Percentiles rank a stretch among this genome's conserved stretches.
These are phyloP conservation scores for Parasarocladium wereldwijsianum DNA, from an alignment of 2,329 filamentous ascomycete genomes.

Conservation along the genomic window DNA sequence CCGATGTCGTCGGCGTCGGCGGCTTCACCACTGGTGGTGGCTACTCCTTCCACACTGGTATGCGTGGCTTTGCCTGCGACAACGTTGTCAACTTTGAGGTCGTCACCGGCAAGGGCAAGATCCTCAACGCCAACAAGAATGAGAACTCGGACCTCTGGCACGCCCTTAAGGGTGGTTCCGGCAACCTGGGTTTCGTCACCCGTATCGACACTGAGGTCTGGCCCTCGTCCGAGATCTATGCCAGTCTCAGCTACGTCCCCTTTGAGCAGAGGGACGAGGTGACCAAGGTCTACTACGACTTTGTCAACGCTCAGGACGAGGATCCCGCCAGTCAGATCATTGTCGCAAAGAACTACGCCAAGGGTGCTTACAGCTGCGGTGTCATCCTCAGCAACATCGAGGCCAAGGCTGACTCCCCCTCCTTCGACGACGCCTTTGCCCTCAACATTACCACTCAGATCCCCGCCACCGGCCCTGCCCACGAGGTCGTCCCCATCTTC, in stretches of 20 bases:
- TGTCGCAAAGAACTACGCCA: constrained; percentile 10
- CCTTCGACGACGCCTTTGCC: constrained; percentile 11
- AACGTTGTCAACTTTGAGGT: constrained; percentile 25
- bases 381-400: constrained; percentile 15
- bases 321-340: constrained; percentile 16
- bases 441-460: constrained; percentile 11
- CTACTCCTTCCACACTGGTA: constrained; percentile 7
- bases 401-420: constrained; percentile 9
- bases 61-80: constrained; percentile 26
- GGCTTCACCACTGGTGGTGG: constrained; percentile 10
- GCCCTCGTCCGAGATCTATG: constrained; percentile 14
- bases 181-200: constrained; percentile 36
- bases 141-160: constrained; percentile 37
- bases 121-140: constrained; percentile 23
- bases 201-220: constrained; percentile 24
- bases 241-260: constrained; percentile 4
- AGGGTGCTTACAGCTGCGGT: constrained; percentile 7
- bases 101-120: constrained; percentile 24
- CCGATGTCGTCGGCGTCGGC: constrained; percentile 13
- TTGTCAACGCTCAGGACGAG: constrained; percentile 11
- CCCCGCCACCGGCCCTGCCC: constrained; percentile 10
- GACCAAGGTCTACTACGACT: constrained; percentile 14
- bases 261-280: constrained; percentile 10
- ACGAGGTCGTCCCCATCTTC: constrained; percentile 16
- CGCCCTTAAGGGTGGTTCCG: constrained; percentile 33